These are phyloP conservation scores for Chaetomidium leptoderma DNA, from an alignment of 495 filamentous ascomycete genomes.

Conservation along the genomic window DNA sequence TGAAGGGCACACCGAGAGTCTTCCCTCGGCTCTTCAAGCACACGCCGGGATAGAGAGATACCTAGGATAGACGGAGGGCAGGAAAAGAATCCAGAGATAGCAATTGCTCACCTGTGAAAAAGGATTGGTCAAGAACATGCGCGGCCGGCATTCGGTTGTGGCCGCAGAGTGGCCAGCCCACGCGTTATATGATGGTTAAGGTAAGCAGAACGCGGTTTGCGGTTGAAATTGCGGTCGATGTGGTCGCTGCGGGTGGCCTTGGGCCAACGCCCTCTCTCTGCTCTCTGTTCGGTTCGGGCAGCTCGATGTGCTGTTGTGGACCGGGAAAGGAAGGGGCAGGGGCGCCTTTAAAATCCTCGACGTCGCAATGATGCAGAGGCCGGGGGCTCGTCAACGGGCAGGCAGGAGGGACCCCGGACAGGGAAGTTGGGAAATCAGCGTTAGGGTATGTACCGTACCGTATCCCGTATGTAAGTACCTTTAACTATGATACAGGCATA, in stretches of 20 bases:
- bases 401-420: neutral
- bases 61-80: neutral
- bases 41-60: too few relatives aligned
- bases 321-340: conserved; percentile 7
- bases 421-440: conserved; percentile 3
- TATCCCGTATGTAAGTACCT: neutral
- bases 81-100: neutral
- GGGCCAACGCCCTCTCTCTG: conserved; percentile 14
- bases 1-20: too few relatives aligned
- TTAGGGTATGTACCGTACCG: neutral
- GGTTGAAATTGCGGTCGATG: conserved; percentile 9
- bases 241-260: conserved; percentile 10
- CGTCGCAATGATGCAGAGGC: conserved; percentile 13
- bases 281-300: too few relatives aligned
- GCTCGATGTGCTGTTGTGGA: conserved; percentile 12
- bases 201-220: conserved; percentile 5
- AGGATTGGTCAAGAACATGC: neutral
- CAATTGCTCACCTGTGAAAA: conserved; percentile 10
- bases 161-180: conserved; percentile 2
- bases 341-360: conserved; percentile 14
- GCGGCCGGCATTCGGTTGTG: conserved; percentile 6
- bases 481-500: neutral
- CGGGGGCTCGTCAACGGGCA: neutral
- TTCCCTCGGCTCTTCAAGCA: too few relatives aligned
- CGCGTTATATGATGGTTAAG: conserved; percentile 3